These are phyloP conservation scores for Eucalyptus pumila DNA, from an alignment of 345 rosid genomes.

Conservation along the genomic window DNA sequence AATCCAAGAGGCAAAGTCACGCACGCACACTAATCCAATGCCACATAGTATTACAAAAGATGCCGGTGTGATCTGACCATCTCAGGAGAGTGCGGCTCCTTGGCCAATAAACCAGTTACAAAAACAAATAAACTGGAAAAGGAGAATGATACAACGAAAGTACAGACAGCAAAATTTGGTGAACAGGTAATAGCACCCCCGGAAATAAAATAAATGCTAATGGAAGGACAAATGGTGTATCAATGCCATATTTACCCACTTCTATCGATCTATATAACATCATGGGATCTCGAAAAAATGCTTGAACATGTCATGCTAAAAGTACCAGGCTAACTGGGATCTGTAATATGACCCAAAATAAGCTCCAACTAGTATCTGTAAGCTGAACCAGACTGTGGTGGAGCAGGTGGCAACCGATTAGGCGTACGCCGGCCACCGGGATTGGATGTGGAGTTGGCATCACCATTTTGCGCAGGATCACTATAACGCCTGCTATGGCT, in stretches of 20 bases:
- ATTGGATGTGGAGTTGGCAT: slow-evolving; percentile 7
- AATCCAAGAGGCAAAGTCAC: not conserved
- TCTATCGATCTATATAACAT: not conserved
- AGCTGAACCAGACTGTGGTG: slow-evolving; percentile 20
- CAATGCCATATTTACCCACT: not conserved
- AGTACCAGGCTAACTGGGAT: not conserved
- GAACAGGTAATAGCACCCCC: not conserved
- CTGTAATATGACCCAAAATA: not conserved
- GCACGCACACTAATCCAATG: not conserved
- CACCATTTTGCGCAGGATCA: slow-evolving; percentile 20
- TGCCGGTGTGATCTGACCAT: not conserved
- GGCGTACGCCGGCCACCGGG: slow-evolving; percentile 28
- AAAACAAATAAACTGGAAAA: not conserved
- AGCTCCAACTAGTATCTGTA: not conserved
- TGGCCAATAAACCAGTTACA: not conserved
- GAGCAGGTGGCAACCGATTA: slow-evolving; percentile 32
- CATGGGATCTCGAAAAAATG: not conserved
- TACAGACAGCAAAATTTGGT: not conserved
- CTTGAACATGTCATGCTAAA: not conserved
- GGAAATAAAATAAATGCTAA: not conserved
- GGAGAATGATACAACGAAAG: not conserved
- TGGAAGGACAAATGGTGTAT: not conserved
- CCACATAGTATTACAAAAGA: not conserved
- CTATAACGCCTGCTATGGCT: slow-evolving; percentile 4
- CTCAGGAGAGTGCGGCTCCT: not conserved